Conservation (phyloP, 306 rosid genomes). For the Astragalus membranaceus region DNA sequence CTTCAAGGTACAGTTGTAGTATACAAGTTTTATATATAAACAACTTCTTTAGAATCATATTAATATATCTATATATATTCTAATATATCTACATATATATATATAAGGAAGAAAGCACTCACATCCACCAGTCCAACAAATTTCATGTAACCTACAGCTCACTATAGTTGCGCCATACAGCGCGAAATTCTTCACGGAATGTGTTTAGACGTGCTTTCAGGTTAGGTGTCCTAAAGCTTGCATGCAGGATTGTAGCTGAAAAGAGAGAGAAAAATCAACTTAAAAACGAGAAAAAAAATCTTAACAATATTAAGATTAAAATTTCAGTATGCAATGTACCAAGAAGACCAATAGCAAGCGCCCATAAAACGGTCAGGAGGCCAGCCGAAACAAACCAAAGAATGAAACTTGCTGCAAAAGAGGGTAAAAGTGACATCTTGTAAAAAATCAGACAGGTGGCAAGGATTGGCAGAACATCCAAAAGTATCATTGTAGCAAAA, state of each 20-base stretch:
- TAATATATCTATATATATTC: background rate
- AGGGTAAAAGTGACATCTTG: background rate
- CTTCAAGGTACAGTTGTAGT: background rate
- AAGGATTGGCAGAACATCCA: background rate
- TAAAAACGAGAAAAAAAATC: background rate
- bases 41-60: background rate
- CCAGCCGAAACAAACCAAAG: conserved; percentile 90
- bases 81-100: background rate
- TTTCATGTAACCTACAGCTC: conserved; percentile 57
- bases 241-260: conserved; percentile 82
- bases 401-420: conserved; percentile 58
- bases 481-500: conserved; percentile 10
- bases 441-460: background rate
- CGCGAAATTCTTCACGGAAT: conserved; percentile 97
- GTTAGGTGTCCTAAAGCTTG: conserved; percentile 97
- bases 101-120: conserved; percentile 33
- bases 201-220: conserved; percentile 98
- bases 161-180: conserved; percentile 99
- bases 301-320: background rate
- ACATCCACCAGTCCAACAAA: conserved; percentile 29
- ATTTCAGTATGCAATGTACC: conserved; percentile 40
- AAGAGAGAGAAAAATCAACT: conserved; percentile 16
- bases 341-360: conserved; percentile 77
- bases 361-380: conserved; percentile 72
- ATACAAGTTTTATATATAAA: background rate